Conservation (phyloP, 768 basidiomycete species). For the Russula ochroleuca region DNA sequence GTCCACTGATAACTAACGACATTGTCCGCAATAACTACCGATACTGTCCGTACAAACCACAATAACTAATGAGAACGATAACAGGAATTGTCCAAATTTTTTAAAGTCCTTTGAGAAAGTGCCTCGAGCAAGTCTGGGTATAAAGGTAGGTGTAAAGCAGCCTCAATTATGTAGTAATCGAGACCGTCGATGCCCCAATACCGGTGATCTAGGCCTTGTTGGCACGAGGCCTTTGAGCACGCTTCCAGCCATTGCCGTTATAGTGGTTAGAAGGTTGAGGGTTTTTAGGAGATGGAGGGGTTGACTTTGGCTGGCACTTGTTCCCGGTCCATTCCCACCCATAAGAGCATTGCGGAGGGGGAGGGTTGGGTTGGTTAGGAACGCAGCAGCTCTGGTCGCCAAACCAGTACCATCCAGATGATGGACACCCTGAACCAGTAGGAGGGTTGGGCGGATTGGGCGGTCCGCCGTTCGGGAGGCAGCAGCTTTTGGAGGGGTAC, state of each 20-base stretch:
- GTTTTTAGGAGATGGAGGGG: conserved; percentile 34
- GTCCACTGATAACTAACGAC: conserved; percentile 38
- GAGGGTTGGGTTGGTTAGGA: conserved; percentile 43
- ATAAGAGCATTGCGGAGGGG: conserved; percentile 41
- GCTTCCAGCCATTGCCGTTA: conserved; percentile 30
- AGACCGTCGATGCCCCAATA: neutral
- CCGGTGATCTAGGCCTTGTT: conserved; percentile 30
- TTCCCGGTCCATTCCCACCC: conserved; percentile 44
- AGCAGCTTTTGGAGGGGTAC: conserved; percentile 38
- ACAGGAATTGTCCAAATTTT: neutral
- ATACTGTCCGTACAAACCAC: no score
- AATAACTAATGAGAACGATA: neutral
- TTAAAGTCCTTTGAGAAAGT: neutral
- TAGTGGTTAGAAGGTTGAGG: conserved; percentile 37
- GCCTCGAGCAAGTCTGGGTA: neutral
- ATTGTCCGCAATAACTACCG: no score
- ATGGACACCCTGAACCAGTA: conserved; percentile 43
- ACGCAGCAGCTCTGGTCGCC: conserved; percentile 48
- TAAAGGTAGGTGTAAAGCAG: neutral
- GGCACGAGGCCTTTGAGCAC: conserved; percentile 38
- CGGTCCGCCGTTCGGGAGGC: conserved; percentile 43
- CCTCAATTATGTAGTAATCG: neutral
- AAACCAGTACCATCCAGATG: conserved; percentile 50
- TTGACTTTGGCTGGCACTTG: conserved; percentile 40
- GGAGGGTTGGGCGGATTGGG: conserved; percentile 46